Conservation (phyloP, 306 rosid species). For the Phaseolus lunatus region DNA sequence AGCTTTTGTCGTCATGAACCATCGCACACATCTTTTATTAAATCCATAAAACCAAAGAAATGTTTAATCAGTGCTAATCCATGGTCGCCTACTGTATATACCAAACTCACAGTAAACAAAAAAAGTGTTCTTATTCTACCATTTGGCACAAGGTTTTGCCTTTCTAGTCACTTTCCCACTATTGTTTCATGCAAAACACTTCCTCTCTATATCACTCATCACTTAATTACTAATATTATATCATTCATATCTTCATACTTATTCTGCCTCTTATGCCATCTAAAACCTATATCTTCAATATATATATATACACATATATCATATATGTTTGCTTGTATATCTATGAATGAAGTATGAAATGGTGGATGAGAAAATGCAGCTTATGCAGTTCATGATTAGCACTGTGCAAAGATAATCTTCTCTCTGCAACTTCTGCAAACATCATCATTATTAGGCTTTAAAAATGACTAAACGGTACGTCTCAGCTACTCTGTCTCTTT, state of each 20-base stretch:
- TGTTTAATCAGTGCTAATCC: too few relatives aligned
- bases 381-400: not conserved
- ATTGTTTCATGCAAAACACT: not conserved
- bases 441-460: not conserved
- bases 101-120: not conserved
- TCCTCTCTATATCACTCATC: not conserved
- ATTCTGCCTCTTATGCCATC: slow-evolving; percentile 12
- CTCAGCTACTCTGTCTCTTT: not conserved
- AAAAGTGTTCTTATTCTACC: not conserved
- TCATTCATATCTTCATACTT: not conserved
- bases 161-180: not conserved
- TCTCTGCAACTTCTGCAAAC: not conserved
- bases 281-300: not conserved
- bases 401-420: not conserved
- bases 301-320: not conserved
- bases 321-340: too few relatives aligned
- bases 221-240: not conserved
- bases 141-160: not conserved
- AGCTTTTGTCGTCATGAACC: too few relatives aligned
- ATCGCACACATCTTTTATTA: too few relatives aligned
- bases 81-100: too few relatives aligned
- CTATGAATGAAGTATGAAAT: not conserved
- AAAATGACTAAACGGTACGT: not conserved
- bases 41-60: too few relatives aligned
- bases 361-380: not conserved